These are phyloP conservation scores for Cryptococcus deneoformans DNA, from an alignment of 1,284 basidiomycete species.

Conservation along the genomic window DNA sequence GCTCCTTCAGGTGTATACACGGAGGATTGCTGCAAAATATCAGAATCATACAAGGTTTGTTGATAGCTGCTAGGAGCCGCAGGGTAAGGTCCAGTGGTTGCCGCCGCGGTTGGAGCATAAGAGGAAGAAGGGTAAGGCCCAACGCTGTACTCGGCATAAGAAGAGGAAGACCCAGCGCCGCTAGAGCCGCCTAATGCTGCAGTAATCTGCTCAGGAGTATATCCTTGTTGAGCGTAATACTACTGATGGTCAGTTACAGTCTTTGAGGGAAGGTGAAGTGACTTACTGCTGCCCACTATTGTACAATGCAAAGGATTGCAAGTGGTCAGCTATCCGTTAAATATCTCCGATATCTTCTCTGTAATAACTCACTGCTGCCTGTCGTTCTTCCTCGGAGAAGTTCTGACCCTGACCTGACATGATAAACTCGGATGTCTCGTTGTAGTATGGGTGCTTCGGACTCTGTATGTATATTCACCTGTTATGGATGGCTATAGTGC, in stretches of 20 bases:
- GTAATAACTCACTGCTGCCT: slow-evolving; percentile 34
- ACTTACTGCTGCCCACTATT: slow-evolving; percentile 42
- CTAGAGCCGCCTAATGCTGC: slow-evolving; percentile 16
- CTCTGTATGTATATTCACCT: no score
- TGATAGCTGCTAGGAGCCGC: slow-evolving; percentile 3
- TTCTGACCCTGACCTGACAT: slow-evolving; percentile 19
- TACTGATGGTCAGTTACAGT: slow-evolving; percentile 9
- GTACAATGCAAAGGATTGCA: not conserved
- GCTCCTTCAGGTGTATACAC: slow-evolving; percentile 26
- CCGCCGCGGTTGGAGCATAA: not conserved
- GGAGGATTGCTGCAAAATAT: slow-evolving; percentile 29
- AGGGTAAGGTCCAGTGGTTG: slow-evolving; percentile 10
- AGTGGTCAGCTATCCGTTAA: not conserved
- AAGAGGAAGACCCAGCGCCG: slow-evolving; percentile 11
- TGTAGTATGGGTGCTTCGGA: no score
- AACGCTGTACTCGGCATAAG: slow-evolving; percentile 5
- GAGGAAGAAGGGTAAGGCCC: slow-evolving; percentile 4
- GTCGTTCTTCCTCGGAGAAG: slow-evolving; percentile 28
- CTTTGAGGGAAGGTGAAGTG: not conserved
- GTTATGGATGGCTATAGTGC: no score
- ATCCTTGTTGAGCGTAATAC: slow-evolving; percentile 51
- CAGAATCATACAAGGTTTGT: slow-evolving; percentile 27
- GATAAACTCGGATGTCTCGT: slow-evolving; percentile 1
- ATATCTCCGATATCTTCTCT: not conserved
- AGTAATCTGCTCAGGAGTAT: slow-evolving; percentile 28